Evolutionary conservation across 176 grass and related monocot genomes (phyloP), one percentile per base, ranked within the genome.

Genomic region (Eremochloa ophiuroides): DNA sequence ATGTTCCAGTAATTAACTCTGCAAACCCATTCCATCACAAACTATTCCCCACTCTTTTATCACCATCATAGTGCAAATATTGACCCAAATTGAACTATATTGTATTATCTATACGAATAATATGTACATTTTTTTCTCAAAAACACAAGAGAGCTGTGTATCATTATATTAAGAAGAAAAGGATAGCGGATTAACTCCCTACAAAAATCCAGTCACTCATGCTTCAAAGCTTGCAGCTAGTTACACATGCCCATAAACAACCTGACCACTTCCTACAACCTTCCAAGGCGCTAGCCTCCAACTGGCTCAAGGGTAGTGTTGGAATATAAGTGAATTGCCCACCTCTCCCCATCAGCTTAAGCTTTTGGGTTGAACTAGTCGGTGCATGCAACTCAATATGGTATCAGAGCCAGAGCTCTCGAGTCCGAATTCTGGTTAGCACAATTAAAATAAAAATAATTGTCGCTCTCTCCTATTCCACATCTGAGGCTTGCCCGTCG

Each of bases 1-100:
- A 38, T 66, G 7, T 58, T 40, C 30, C 8, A 30, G 41, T 63
- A 73, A 69, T 33, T 60, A 69, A 35, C 20, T 58, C 27, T 59
- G 27, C 27, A 84, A 34, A 33, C 17, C 11, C 27, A 43, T 66
- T 20, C 2, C 61, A 55, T 43, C 39, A 56, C 23, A 75, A 50
- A 75, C 4, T 23, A 66, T 26, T 67, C 31, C 58, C 28, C 61
- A 83, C 11, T 56, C 31, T 75, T 75, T 67, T n/a, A 84, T 62
- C 20, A 58, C 12, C 37, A 29, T 39, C 82, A 31, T 27, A 70
- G 4, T 42, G 66, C 43, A 76, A 75, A 28, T 76, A 20, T 56
- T 30, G 22, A 69, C 77, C 64, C 56, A 66, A 81, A 67, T 34
- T 75, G 11, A 40, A 16, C 0, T 42, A 6, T 20, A 5, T 29